Percentiles rank a stretch among this genome's conserved stretches.
Evolutionary conservation across 2,329 filamentous ascomycete genomes (phyloP).

Genomic region (Fusarium sp.): DNA sequence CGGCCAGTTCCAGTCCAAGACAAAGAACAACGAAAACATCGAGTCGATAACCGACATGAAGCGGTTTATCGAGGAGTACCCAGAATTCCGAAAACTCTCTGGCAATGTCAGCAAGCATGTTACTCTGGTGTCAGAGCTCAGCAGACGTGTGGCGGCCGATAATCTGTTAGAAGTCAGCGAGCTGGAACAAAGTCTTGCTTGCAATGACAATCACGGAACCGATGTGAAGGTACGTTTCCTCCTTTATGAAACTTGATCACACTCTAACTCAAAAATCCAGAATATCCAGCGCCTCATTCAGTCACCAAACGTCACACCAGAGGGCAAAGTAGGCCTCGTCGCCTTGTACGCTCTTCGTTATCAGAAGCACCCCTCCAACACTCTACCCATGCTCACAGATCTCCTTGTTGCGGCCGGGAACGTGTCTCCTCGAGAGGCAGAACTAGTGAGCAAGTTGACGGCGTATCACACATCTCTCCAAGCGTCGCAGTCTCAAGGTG

Average conservation of each 20-base stretch:
- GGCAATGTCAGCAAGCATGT: conserved; percentile 99
- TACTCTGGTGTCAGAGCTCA: conserved; percentile 93
- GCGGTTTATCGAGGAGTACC: conserved; percentile 98
- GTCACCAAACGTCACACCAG: conserved; percentile 79
- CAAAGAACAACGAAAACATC: conserved; percentile 95
- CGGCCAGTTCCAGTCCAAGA: conserved; percentile 97
- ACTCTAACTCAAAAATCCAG: conserved; percentile 59
- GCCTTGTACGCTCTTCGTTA: conserved; percentile 97
- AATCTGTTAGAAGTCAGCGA: conserved; percentile 96
- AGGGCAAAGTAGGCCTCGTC: conserved; percentile 90
- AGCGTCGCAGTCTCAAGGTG: conserved; percentile 79
- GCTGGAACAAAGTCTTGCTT: conserved; percentile 95
- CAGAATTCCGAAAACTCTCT: conserved; percentile 95
- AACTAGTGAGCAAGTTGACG: conserved; percentile 85
- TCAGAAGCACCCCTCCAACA: conserved; percentile 86
- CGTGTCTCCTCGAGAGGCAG: conserved; percentile 81
- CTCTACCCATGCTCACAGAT: conserved; percentile 87
- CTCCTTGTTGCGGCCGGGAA: conserved; percentile 88
- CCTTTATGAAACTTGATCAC: neutral
- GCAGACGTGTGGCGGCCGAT: conserved; percentile 86
- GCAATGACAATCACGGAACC: conserved; percentile 92
- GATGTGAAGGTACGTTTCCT: conserved; percentile 82
- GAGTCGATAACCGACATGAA: conserved; percentile 99
- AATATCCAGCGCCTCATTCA: conserved; percentile 90
- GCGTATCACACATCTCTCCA: conserved; percentile 91